phyloP scores from a whole-genome alignment of 148 eudicot genomes.

The Vaccinium myrtillus region DNA sequence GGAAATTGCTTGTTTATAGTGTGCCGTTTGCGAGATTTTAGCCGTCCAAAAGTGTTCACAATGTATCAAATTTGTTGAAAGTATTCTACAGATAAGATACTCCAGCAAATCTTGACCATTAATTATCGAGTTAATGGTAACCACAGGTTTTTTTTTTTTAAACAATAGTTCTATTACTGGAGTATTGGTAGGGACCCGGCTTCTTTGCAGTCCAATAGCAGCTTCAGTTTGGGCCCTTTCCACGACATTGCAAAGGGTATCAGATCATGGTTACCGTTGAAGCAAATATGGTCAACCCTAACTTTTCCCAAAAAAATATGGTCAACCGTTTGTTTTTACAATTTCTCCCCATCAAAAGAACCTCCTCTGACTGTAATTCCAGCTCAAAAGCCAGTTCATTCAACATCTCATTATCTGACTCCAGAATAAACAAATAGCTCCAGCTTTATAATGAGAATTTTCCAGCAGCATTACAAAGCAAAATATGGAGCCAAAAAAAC shows the following conservation, averaged over 20 bases:
- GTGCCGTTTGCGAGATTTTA: no score
- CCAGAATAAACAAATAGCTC: neutral
- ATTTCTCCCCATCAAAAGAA: neutral
- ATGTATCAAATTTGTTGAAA: no score
- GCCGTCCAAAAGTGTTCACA: no score
- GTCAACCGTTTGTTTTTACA: neutral
- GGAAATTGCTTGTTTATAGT: no score
- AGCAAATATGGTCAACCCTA: neutral
- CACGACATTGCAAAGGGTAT: neutral
- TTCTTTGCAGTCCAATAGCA: no score
- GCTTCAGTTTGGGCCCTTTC: neutral
- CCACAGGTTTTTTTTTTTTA: no score
- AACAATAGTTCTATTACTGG: no score
- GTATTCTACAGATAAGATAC: no score
- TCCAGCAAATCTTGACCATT: no score
- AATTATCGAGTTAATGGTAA: no score
- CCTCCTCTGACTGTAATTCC: neutral
- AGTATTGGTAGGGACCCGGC: no score
- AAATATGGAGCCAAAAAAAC: no score
- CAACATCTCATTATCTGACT: neutral
- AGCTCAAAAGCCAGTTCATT: neutral
- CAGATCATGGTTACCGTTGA: neutral
- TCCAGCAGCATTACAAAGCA: neutral
- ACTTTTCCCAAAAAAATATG: neutral
- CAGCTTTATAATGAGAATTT: neutral